Conservation (phyloP, 805 yeast species). For the Kodamaea sagamina region DNA sequence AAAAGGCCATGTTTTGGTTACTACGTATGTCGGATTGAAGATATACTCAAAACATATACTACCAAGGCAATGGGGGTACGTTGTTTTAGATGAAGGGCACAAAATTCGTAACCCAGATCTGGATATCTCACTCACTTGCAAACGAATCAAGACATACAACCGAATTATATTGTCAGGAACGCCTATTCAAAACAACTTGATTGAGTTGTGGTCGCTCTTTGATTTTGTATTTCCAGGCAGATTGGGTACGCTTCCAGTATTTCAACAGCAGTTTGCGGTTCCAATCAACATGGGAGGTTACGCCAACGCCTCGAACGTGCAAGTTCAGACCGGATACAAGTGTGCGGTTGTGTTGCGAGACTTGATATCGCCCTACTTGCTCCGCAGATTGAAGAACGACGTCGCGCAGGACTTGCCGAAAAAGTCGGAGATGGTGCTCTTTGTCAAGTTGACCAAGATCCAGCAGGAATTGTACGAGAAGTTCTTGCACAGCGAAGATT, state of each 20-base stretch:
- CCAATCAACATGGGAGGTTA: conserved; percentile 98
- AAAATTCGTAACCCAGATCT: conserved; percentile 94
- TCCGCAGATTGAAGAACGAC: conserved; percentile 86
- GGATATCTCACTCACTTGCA: conserved; percentile 81
- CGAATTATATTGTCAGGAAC: conserved; percentile 91
- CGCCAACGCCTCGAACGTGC: conserved; percentile 94
- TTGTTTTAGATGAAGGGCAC: conserved; percentile 93
- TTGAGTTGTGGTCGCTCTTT: conserved; percentile 92
- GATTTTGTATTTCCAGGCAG: conserved; percentile 96
- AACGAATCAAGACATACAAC: conserved; percentile 80
- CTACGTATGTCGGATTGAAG: conserved; percentile 87
- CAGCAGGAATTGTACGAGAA: conserved; percentile 75
- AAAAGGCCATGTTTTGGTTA: conserved; percentile 81
- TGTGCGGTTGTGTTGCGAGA: conserved; percentile 92
- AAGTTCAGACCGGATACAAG: conserved; percentile 93
- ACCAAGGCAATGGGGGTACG: conserved; percentile 84
- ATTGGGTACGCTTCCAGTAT: conserved; percentile 91
- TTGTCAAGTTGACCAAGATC: conserved; percentile 77
- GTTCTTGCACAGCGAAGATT: conserved; percentile 75
- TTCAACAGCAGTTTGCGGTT: conserved; percentile 85
- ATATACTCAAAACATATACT: conserved; percentile 63
- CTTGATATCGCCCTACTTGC: conserved; percentile 82
- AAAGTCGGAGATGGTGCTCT: conserved; percentile 90
- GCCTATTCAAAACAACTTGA: conserved; percentile 90
- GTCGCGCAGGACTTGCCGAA: conserved; percentile 94